Evolutionary conservation across 805 yeast species (phyloP), one percentile per base, ranked within the genome.

Genomic region (Babjeviella inositovora): DNA sequence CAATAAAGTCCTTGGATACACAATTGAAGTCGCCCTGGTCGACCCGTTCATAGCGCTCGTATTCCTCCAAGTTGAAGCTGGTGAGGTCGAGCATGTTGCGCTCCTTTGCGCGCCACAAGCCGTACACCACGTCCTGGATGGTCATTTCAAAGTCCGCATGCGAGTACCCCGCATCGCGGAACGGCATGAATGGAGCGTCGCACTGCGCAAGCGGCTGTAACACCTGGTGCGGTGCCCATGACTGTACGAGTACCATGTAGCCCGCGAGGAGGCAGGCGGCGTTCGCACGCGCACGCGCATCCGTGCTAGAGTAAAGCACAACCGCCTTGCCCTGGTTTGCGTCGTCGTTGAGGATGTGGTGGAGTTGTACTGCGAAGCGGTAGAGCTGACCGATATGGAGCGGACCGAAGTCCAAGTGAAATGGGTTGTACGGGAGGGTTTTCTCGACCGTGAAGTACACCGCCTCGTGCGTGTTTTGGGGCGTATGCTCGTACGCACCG

Each of bases 181-280:
- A 90, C 1, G 85, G 77, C 76, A 79, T 85, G 33, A 87, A 74
- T 5, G 97, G 96, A 3, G 93, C 94, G 23, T 77, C 84, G 5
- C 73, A 68, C 46, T 90, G 97, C 2, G 90, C 70, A 25, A 90
- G 66, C 1, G 98, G 98, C 29, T 93, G 96, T 32, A 90, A 51
- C 0, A 85, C 98, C 47, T 90, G 90, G 47, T 90, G 98, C 0
- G 98, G 98, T 2, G 96, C 82, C 98, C 98, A 90, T 8, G 82
- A 74, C 44, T 90, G 98, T 10, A 90, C 87, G 25, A 90, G 51
- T 1, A 90, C 65, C 96, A 90, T 84, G 49, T 90, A 90, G 39
- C 96, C 82, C 33, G 94, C 81, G 24, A 90, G 56, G 31, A 90
- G 57, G 47, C 97, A 84, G 4, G 97, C 96, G 10, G 97, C 92